Percentiles rank a stretch among this genome's conserved stretches.
phyloP scores from a whole-genome alignment of 495 filamentous ascomycete species.

The Talaromyces thailandensis region DNA sequence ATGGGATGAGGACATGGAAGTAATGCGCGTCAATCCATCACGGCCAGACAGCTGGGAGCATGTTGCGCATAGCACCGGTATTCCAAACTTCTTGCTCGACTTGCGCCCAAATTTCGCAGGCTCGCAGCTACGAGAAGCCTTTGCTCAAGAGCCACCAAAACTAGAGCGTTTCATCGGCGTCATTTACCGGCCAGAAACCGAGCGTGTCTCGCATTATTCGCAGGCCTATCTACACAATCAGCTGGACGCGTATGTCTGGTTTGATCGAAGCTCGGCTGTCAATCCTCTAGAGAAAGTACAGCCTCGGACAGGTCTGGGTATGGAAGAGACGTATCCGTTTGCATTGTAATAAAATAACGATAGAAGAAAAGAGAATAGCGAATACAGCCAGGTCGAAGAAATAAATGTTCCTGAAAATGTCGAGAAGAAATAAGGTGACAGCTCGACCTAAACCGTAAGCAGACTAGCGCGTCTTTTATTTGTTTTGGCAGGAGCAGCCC shows the following conservation, averaged over 20 bases:
- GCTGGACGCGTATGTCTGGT: conserved; percentile 49
- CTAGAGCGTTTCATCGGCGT: conserved; percentile 51
- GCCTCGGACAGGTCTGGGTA: conserved; percentile 34
- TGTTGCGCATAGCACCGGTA: conserved; percentile 32
- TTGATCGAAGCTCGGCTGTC: conserved; percentile 45
- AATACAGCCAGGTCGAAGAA: not conserved
- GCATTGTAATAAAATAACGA: conserved; percentile 25
- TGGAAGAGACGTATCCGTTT: conserved; percentile 51
- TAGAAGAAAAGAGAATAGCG: not conserved
- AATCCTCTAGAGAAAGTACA: conserved; percentile 42
- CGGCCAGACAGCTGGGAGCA: conserved; percentile 36
- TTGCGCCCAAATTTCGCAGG: conserved; percentile 31
- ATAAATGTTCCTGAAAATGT: not conserved
- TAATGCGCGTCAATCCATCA: conserved; percentile 39
- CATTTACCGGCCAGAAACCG: conserved; percentile 49
- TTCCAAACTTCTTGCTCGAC: conserved; percentile 41
- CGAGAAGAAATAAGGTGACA: not conserved
- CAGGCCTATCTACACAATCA: conserved; percentile 43
- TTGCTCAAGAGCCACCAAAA: conserved; percentile 27
- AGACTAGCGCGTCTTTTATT: conserved; percentile 2
- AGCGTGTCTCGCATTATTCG: conserved; percentile 47
- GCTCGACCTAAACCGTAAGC: not conserved
- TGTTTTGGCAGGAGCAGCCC: conserved; percentile 3
- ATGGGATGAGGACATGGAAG: conserved; percentile 49
- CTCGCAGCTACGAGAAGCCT: conserved; percentile 24